Evolutionary conservation across 2,329 filamentous ascomycete genomes (phyloP), one percentile per base, ranked within the genome.

Genomic region (Curvularia eragrostidis): DNA sequence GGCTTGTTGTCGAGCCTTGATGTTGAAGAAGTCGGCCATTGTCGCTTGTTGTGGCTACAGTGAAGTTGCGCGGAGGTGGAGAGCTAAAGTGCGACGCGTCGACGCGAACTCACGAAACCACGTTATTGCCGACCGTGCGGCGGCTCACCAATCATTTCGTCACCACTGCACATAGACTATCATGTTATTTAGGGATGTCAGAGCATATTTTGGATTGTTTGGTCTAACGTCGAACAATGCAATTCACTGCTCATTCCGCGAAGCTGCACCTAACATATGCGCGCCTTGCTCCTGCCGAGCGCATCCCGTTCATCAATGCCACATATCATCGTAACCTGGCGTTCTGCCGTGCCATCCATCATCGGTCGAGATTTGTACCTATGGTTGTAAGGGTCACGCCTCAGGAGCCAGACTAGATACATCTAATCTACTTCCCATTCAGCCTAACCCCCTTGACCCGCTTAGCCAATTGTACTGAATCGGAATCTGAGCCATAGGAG

Each of bases 1-100:
- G 73, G 92, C 84, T 39, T 83, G 83, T 62, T 87, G 85, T 44
- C 94, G 88, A 52, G 94, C 94, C 79, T 96, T 97, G 71, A 97
- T 85, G 77, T 96, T 94, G 80, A 99, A 99, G 79, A 99, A 99
- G 75, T 87, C 93, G 48, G 92, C 87, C 90, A 97, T 96, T 54
- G 52, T 38, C 44, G 46, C n/a, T 38, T 52, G 49, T 60, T 21
- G 52, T 51, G 42, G 52, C 51, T 39, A 53, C 23, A 52, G 54
- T 39, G 52, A 50, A 51, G 54, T 61, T 57, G 54, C 41, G 58
- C 39, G 48, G 43, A 58, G 51, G 41, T 48, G 32, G 54, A 43
- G 59, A 57, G 66, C 56, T 71, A 68, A 73, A 72, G 67, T 68
- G 67, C 58, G 64, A 73, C 66, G 66, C 73, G 72, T 58, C 63